phyloP scores from a whole-genome alignment of 1,284 basidiomycete species.

The Microbotryum intermedium region DNA sequence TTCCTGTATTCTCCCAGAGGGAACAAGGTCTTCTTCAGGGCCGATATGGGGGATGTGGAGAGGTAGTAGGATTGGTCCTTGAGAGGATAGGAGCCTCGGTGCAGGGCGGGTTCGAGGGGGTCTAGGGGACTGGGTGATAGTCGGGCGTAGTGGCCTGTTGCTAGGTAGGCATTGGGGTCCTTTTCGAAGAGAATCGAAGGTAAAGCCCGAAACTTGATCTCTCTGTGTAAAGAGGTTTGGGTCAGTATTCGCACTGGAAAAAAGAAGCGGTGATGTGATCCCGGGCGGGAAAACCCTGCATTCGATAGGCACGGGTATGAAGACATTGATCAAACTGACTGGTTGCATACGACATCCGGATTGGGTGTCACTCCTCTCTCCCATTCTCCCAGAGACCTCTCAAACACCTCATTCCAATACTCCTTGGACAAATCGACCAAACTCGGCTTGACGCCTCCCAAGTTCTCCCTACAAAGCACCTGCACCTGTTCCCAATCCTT shows the following conservation, averaged over 20 bases:
- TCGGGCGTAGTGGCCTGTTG: constrained; percentile 77
- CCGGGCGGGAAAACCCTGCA: neutral
- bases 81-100: constrained; percentile 53
- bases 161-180: constrained; percentile 14
- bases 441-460: constrained; percentile 14
- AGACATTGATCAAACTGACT: constrained; percentile 43
- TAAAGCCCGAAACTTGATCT: constrained; percentile 89
- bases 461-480: constrained; percentile 53
- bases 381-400: constrained; percentile 70
- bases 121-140: constrained; percentile 21
- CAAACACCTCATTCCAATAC: constrained; percentile 83
- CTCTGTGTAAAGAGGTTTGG: constrained; percentile 34
- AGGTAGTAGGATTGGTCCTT: constrained; percentile 97
- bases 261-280: no score
- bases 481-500: constrained; percentile 88
- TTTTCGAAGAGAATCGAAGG: constrained; percentile 51
- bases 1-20: constrained; percentile 65
- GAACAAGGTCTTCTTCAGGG: constrained; percentile 63
- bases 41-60: constrained; percentile 59
- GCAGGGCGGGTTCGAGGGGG: constrained; percentile 51
- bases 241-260: no score
- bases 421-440: constrained; percentile 73
- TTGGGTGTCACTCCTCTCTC: constrained; percentile 74
- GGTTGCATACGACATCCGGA: constrained; percentile 89
- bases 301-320: neutral